These are phyloP conservation scores for Pugionium cornutum DNA, from an alignment of 345 rosid species.

Conservation along the genomic window DNA sequence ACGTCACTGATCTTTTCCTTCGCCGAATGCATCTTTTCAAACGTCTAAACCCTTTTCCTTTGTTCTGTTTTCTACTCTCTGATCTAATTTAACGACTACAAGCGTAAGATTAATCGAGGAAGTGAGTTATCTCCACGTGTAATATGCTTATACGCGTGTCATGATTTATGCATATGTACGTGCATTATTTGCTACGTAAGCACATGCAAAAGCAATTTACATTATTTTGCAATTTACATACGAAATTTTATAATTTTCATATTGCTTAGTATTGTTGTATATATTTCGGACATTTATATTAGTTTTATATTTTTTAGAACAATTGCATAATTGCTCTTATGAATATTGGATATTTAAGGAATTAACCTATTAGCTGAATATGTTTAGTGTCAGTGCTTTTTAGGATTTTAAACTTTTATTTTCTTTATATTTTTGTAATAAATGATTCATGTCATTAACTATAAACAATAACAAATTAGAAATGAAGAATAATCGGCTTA, in stretches of 20 bases:
- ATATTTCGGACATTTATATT: too few relatives aligned
- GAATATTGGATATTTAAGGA: too few relatives aligned
- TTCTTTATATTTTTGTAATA: too few relatives aligned
- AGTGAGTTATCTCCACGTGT: conserved; percentile 17
- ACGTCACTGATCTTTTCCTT: conserved; percentile 61
- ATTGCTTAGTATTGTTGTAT: too few relatives aligned
- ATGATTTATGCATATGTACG: neutral
- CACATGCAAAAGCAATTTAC: conserved; percentile 28
- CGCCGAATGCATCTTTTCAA: conserved; percentile 54
- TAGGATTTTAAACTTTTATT: too few relatives aligned
- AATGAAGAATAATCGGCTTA: too few relatives aligned
- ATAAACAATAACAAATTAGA: too few relatives aligned
- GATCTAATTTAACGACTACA: conserved; percentile 13
- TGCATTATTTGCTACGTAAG: neutral
- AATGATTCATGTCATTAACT: too few relatives aligned
- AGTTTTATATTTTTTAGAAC: too few relatives aligned
- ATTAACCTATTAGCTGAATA: too few relatives aligned
- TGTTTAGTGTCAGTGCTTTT: too few relatives aligned
- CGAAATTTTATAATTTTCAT: neutral
- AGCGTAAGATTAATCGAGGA: neutral
- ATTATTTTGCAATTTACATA: conserved; percentile 2
- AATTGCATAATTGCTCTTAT: too few relatives aligned
- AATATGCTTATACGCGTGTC: conserved; percentile 3
- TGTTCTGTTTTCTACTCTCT: neutral
- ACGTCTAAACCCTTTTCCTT: neutral